Conservation (phyloP, 1,284 basidiomycete species). For the Apiotrichum sp. region DNA sequence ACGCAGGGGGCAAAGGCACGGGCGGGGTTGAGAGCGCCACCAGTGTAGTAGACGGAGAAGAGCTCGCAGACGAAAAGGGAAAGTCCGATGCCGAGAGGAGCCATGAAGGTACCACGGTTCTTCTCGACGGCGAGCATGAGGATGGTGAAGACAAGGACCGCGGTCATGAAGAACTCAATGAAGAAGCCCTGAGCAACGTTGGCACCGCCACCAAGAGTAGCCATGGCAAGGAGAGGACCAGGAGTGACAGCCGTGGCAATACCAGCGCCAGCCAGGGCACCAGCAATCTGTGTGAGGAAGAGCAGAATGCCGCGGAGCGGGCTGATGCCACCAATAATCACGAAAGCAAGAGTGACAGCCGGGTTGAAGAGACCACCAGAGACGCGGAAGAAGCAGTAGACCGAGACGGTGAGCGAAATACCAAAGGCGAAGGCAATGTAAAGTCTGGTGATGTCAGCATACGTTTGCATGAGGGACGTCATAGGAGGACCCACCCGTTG, state of each 20-base stretch:
- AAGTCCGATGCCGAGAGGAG: conserved; percentile 52
- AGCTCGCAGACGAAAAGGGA: conserved; percentile 50
- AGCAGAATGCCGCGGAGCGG: conserved; percentile 45
- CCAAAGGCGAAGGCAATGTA: conserved; percentile 51
- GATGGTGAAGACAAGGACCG: conserved; percentile 44
- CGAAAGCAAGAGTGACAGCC: conserved; percentile 48
- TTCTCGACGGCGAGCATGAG: conserved; percentile 51
- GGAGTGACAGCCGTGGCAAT: conserved; percentile 46
- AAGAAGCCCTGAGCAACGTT: conserved; percentile 36
- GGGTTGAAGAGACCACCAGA: conserved; percentile 49
- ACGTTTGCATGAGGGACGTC: neutral
- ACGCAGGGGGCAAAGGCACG: conserved; percentile 47
- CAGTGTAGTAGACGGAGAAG: conserved; percentile 46
- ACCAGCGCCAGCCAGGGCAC: conserved; percentile 49
- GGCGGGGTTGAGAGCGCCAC: conserved; percentile 46
- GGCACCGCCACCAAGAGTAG: conserved; percentile 42
- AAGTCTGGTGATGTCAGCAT: conserved; percentile 37
- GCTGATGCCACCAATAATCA: conserved; percentile 47
- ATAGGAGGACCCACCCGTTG: conserved; percentile 31
- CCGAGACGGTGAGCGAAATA: conserved; percentile 46
- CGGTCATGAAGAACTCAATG: conserved; percentile 50
- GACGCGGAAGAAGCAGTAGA: conserved; percentile 50
- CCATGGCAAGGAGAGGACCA: conserved; percentile 39
- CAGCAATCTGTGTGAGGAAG: conserved; percentile 46
- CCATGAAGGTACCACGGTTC: conserved; percentile 51